Evolutionary conservation across 495 filamentous ascomycete species (phyloP), one percentile per base, ranked within the genome.

Genomic region (Aspergillus campestris): DNA sequence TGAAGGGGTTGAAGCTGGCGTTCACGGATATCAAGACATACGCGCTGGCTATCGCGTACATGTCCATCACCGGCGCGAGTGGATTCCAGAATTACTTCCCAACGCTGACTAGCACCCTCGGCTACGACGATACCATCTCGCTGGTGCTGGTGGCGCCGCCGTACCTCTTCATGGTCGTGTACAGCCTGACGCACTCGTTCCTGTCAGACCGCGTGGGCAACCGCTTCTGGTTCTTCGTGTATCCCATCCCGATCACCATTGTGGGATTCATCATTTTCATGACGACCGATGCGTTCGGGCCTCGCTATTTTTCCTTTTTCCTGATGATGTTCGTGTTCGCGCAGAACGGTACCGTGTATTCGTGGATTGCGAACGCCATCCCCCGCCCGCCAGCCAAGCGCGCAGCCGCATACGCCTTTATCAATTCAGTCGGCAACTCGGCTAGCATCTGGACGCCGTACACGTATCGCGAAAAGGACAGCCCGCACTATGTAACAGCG

Each of bases 1-100:
- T 74, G 9, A 60, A 62, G 34, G 74, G 75, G 5, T 52, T 77
- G 49, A 74, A 75, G 53, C 51, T 75, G 8, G 71, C 73, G 5
- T 69, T 79, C 55, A 60, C 57, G 2, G 75, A 79, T 34, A 59
- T 72, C 47, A 77, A 74, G 46, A 74, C 71, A 15, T 75, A 75
- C 45, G 56, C 59, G 4, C 62, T 77, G 0, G 70, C 72, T 10
- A 35, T 77, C 15, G 67, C 61, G 2, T 75, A 77, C 57, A 74
- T 77, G 69, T 59, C 61, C 50, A 70, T 75, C 42, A 71, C 67
- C 5, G 74, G 71, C 11, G 66, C 73, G 1, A 61, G 65, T 9
- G 73, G 73, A 0, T 78, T 78, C 65, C 71, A 78, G 45, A 75
- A 77, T 58, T 77, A 72, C 59, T 77, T 77, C 65, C 74, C 73